Evolutionary conservation across 2,329 filamentous ascomycete species (phyloP), one percentile per base, ranked within the genome.

Genomic region (Didymella sp.): DNA sequence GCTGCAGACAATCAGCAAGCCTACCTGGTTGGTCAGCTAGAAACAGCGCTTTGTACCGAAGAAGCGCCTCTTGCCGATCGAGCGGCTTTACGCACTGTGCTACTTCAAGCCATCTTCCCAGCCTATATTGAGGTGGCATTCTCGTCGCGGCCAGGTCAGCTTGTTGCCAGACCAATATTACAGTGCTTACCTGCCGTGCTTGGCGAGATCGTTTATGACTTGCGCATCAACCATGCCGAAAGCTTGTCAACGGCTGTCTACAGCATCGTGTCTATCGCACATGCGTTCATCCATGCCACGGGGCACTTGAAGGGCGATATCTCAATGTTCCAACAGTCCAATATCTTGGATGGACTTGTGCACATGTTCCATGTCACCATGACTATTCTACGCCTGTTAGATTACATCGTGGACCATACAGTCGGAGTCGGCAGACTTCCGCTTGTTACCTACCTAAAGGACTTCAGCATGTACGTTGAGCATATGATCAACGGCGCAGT

Each of bases 1-100:
- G 83, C 83, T 1, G 72, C 83, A 6, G 85, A 87, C 53, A 76
- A 78, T n/a, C 80, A 86, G 59, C 85, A 87, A 60, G 61, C 62
- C 1, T 85, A 86, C 63, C 78, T 89, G 8, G 76, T 82, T 48
- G 74, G 79, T 9, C 85, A 88, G 63, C 71, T 87, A 4, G 74
- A 76, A 35, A 76, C 77, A 1, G 83, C 84, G 3, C 80, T 86
- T 68, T 74, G 72, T 24, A 74, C 76, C 4, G 73, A 77, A 30
- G 82, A 84, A 61, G 55, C 62, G 4, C 80, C 80, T 9, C 64
- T 73, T 37, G 42, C 63, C 2, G 78, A 71, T 31, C 56, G 73
- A 46, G 79, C 80, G 15, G 82, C 78, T 2, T 74, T 88, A 30
- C 79, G 83, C 6, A 74, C 78, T 7, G 79, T 84, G 6, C 70